phyloP scores from a whole-genome alignment of 306 rosid species.

The Ceratonia siliqua region DNA sequence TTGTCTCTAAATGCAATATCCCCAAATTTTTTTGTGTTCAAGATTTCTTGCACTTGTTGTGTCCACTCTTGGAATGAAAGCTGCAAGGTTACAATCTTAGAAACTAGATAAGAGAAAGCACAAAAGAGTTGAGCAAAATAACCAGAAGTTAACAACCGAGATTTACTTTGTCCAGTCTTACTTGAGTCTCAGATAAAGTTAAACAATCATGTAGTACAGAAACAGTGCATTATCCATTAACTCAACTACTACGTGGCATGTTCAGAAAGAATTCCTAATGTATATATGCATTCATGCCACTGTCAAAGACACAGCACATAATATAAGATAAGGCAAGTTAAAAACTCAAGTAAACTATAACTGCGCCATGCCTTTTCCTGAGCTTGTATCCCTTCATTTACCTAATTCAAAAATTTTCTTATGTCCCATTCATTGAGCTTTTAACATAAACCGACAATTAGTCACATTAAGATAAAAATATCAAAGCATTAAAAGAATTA shows the following conservation, averaged over 20 bases:
- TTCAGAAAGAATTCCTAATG: neutral
- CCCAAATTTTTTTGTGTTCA: slow-evolving; percentile 87
- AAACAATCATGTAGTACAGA: neutral
- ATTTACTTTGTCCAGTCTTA: neutral
- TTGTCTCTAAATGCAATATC: slow-evolving; percentile 94
- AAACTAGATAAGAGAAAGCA: slow-evolving; percentile 22
- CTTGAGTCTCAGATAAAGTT: neutral
- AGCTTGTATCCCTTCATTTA: neutral
- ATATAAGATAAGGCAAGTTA: neutral
- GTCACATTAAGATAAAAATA: neutral
- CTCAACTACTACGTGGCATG: slow-evolving; percentile 1
- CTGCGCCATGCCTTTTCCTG: neutral
- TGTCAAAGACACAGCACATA: neutral
- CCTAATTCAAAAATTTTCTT: neutral
- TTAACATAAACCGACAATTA: neutral
- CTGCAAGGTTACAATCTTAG: slow-evolving; percentile 44
- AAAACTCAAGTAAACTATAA: neutral
- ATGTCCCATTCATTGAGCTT: neutral
- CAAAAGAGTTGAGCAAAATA: neutral
- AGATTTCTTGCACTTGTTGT: slow-evolving; percentile 92
- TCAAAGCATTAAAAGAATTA: too few relatives aligned
- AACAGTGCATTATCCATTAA: neutral
- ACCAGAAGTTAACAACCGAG: slow-evolving; percentile 1
- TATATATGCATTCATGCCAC: neutral
- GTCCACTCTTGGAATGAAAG: slow-evolving; percentile 99